Base-by-base conservation (phyloP, 352 stramenopile genomes). In the Phytopythium helicoides region DNA sequence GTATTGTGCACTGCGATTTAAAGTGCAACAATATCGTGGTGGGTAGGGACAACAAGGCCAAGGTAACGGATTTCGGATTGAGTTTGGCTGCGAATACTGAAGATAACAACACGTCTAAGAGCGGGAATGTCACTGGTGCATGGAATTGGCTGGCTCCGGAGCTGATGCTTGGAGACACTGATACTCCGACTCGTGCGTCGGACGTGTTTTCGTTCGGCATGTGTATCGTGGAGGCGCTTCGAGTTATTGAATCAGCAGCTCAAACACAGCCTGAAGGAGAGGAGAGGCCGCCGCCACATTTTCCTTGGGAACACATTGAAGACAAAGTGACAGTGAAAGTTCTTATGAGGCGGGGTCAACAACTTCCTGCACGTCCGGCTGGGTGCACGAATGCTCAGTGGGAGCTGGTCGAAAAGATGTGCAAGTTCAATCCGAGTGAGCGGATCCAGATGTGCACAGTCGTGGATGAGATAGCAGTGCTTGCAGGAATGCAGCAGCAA, bases 171-270 rank as follows among this genome's bases (percentile, higher is more conserved):
- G 36, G 36, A 21, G 5, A n/a, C 16, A 21, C 48, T 35, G 5
- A n/a, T 41, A 21, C 48, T 35, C 6, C n/a, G 8, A 51, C 51
- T 16, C 22, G 21, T 31, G 51, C 28, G 34, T 58, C 51, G 14
- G 51, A 58, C 7, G 38, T 51, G 51, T 58, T 35, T 28, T 50
- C 40, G 12, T 51, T 52, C 16, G 51, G 40, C 11, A 58, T 58
- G 40, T 58, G 51, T 26, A 42, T 58, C 9, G 33, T 52, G 15
- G 33, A 58, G 25, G 52, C 42, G 16, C 14, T 41, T 5, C 28
- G 28, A 21, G 36, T 41, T 6, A 15, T 41, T 6, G 36, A n/a
- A n/a, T n/a, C n/a, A n/a, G n/a, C n/a, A n/a, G n/a, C n/a, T n/a
- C n/a, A n/a, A n/a, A n/a, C n/a, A n/a, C n/a, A n/a, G n/a, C n/a